These are phyloP conservation scores for Diospyros lotus DNA, from an alignment of 148 eudicot species.

Conservation along the genomic window DNA sequence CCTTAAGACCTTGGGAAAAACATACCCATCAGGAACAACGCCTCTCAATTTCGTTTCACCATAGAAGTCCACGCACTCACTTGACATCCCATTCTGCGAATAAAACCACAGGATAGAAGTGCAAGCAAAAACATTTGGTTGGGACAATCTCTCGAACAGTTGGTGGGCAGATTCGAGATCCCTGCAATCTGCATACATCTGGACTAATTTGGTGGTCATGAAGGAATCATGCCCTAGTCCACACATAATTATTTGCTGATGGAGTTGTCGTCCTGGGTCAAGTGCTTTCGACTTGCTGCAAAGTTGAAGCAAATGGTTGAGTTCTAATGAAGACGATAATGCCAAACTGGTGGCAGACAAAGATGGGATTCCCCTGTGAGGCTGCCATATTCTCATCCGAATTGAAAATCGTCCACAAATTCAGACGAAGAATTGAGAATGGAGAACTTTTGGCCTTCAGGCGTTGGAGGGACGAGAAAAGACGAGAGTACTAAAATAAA, in stretches of 20 bases:
- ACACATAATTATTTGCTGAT: conserved; percentile 34
- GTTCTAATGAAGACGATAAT: too few relatives aligned
- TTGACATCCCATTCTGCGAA: conserved; percentile 27
- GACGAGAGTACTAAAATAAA: too few relatives aligned
- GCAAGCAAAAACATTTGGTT: conserved; percentile 49
- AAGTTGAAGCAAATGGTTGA: too few relatives aligned
- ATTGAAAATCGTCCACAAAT: too few relatives aligned
- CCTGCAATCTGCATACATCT: conserved; percentile 35
- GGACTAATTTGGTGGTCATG: conserved; percentile 42
- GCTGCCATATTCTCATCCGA: too few relatives aligned
- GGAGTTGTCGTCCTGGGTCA: conserved; percentile 35
- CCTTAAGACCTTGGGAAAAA: conserved; percentile 44
- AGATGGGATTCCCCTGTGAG: too few relatives aligned
- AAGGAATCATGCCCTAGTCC: conserved; percentile 32
- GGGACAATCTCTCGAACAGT: conserved; percentile 42
- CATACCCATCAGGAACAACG: conserved; percentile 40
- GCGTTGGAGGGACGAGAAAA: too few relatives aligned
- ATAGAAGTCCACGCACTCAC: conserved; percentile 26
- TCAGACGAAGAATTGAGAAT: too few relatives aligned
- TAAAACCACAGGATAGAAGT: conserved; percentile 41
- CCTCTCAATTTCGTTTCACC: conserved; percentile 30
- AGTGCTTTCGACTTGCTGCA: conserved; percentile 24
- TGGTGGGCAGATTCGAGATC: conserved; percentile 28
- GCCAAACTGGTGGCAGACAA: too few relatives aligned
- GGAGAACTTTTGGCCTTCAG: too few relatives aligned